Conservation (phyloP, 2,329 filamentous ascomycete genomes). For the Apiospora rasikravindrae region DNA sequence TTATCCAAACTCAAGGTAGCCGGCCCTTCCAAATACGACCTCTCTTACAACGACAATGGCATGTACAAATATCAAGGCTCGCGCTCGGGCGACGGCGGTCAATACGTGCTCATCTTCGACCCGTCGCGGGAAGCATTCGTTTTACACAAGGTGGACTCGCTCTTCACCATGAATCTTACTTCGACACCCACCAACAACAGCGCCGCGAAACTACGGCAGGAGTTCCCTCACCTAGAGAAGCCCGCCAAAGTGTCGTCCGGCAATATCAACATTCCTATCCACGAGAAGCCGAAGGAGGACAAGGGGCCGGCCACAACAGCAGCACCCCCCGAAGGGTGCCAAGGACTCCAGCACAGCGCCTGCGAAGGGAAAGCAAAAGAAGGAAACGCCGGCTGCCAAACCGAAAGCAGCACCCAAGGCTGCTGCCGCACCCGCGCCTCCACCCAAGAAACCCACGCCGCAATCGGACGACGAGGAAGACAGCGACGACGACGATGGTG, state of each 20-base stretch:
- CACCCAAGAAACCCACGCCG: constrained; percentile 40
- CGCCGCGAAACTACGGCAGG: constrained; percentile 64
- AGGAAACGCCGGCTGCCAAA: constrained; percentile 9
- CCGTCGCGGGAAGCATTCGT: constrained; percentile 75
- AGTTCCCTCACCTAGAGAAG: constrained; percentile 68
- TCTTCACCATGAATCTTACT: constrained; percentile 85
- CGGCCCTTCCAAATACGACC: constrained; percentile 56
- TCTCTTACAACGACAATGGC: constrained; percentile 59
- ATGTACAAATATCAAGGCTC: constrained; percentile 67
- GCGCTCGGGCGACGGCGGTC: constrained; percentile 58
- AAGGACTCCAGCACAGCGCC: not conserved
- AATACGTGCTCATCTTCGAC: constrained; percentile 79
- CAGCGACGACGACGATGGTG: constrained; percentile 61
- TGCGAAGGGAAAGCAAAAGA: constrained; percentile 19
- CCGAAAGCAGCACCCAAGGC: constrained; percentile 14
- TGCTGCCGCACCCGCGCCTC: constrained; percentile 23
- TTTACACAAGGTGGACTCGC: constrained; percentile 80
- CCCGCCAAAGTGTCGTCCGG: constrained; percentile 18
- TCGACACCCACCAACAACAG: constrained; percentile 70
- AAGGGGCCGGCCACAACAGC: not conserved
- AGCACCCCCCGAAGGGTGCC: not conserved
- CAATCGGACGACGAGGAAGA: constrained; percentile 55
- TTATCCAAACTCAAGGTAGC: constrained; percentile 58
- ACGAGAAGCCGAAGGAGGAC: constrained; percentile 28
- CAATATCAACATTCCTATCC: constrained; percentile 27